A percentile compares a stretch with the other conserved stretches of the same genome.
Evolutionary conservation across 495 filamentous ascomycete species (phyloP).

Genomic region (Aspergillus hancockii): DNA sequence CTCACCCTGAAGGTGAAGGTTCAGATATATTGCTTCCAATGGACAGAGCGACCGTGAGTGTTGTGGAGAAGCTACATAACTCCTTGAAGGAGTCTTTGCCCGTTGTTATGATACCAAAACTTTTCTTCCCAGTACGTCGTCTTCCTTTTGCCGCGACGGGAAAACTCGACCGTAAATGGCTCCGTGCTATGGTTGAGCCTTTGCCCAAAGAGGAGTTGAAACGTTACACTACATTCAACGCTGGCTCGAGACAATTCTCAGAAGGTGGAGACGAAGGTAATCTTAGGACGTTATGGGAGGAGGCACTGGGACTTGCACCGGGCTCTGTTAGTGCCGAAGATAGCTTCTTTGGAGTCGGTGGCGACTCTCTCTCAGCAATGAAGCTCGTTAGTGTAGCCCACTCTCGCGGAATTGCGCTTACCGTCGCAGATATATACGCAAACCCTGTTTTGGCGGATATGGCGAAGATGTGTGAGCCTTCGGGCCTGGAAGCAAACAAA

Average conservation of each 20-base stretch:
- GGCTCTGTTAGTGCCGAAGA: constrained; percentile 45
- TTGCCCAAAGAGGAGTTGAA: constrained; percentile 43
- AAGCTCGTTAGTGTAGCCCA: constrained; percentile 51
- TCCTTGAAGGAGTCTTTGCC: constrained; percentile 41
- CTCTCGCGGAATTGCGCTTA: constrained; percentile 45
- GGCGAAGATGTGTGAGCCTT: constrained; percentile 34
- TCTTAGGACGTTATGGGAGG: constrained; percentile 40
- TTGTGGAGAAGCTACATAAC: constrained; percentile 35
- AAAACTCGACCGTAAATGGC: constrained; percentile 62
- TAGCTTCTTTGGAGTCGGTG: constrained; percentile 56
- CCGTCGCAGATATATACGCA: constrained; percentile 51
- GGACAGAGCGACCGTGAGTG: constrained; percentile 29
- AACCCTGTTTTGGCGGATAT: constrained; percentile 49
- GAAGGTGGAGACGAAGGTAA: constrained; percentile 33
- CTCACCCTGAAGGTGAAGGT: constrained; percentile 17
- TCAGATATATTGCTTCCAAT: constrained; percentile 35
- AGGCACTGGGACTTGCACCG: constrained; percentile 35
- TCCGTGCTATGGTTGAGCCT: constrained; percentile 43
- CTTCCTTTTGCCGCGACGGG: constrained; percentile 59
- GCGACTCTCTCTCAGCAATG: constrained; percentile 59
- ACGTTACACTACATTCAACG: constrained; percentile 40
- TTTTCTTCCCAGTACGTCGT: constrained; percentile 57
- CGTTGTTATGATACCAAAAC: constrained; percentile 61
- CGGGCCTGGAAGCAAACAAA: constrained; percentile 8
- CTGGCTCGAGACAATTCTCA: constrained; percentile 23